Conservation (phyloP, 164 flowering plant species). For the Aristolochia fimbriata region DNA sequence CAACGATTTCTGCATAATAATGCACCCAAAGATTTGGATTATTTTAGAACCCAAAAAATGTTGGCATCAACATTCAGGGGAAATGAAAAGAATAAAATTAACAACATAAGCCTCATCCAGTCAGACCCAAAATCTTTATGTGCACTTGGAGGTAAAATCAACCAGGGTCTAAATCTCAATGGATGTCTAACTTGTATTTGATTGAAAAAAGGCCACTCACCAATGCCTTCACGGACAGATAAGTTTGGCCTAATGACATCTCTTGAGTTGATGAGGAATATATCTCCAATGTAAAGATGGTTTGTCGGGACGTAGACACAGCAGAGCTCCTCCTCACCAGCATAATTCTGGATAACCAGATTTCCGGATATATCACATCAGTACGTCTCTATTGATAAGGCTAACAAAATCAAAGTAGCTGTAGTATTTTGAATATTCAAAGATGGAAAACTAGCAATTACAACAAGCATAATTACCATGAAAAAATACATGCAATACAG, state of each 20-base stretch:
- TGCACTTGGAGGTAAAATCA: too few species aligned
- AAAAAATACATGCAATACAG: too few species aligned
- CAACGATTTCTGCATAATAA: conserved; percentile 51
- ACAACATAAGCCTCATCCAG: too few species aligned
- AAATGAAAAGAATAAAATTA: too few species aligned
- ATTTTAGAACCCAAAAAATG: too few species aligned
- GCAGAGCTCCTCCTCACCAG: conserved; percentile 67
- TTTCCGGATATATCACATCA: neutral
- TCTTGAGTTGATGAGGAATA: conserved; percentile 52
- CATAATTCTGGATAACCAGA: conserved; percentile 30
- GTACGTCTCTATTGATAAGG: neutral
- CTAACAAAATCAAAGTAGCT: too few species aligned
- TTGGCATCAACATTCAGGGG: too few species aligned
- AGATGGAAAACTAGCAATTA: too few species aligned
- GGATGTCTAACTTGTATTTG: neutral
- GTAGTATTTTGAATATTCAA: too few species aligned
- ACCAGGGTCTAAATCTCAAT: too few species aligned
- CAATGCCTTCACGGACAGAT: conserved; percentile 77
- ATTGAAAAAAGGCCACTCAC: conserved; percentile 23
- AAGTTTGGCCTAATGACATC: conserved; percentile 67
- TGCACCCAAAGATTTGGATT: neutral
- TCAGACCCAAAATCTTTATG: too few species aligned
- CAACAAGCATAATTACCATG: too few species aligned
- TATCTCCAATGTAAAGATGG: conserved; percentile 75
- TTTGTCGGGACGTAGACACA: conserved; percentile 74